Percentiles rank a stretch among this genome's conserved stretches.
Conservation (phyloP, 1,139 yeast species). For the Tardiomyces digboiensis region DNA sequence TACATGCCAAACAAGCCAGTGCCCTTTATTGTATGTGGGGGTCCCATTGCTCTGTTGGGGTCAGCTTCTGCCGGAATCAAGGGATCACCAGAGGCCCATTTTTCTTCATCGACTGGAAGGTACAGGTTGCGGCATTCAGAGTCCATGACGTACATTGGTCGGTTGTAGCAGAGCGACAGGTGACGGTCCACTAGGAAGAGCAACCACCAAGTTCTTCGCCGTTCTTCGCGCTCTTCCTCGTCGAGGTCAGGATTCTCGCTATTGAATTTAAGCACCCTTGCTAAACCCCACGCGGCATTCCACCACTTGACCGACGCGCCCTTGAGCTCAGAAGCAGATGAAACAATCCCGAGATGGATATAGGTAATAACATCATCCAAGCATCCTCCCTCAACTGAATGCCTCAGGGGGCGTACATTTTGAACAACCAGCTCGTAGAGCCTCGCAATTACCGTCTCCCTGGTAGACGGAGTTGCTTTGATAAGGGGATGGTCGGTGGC, state of each 20-base stretch:
- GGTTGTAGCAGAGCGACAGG: constrained; percentile 31
- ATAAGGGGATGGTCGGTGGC: constrained; percentile 31
- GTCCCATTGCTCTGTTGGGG: not conserved
- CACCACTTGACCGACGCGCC: constrained; percentile 33
- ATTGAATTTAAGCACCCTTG: constrained; percentile 25
- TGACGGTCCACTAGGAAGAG: constrained; percentile 33
- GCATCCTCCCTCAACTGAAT: constrained; percentile 19
- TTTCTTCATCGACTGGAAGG: constrained; percentile 27
- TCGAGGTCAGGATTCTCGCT: constrained; percentile 19
- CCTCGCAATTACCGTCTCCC: constrained; percentile 19
- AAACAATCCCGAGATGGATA: constrained; percentile 30
- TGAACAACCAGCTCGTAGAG: constrained; percentile 21
- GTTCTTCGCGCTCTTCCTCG: constrained; percentile 31
- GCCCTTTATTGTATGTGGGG: constrained; percentile 8
- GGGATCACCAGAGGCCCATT: constrained; percentile 20
- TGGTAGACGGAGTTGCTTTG: constrained; percentile 22
- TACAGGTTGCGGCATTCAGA: constrained; percentile 25
- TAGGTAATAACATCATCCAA: constrained; percentile 32
- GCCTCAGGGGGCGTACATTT: constrained; percentile 18
- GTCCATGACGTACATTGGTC: constrained; percentile 27
- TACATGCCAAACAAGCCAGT: constrained; percentile 15
- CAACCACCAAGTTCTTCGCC: constrained; percentile 35
- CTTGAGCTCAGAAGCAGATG: constrained; percentile 32
- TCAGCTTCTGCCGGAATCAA: not conserved
- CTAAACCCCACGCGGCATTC: constrained; percentile 28